Conservation (phyloP, 257 asterid genomes). For the Cordia subcordata region DNA sequence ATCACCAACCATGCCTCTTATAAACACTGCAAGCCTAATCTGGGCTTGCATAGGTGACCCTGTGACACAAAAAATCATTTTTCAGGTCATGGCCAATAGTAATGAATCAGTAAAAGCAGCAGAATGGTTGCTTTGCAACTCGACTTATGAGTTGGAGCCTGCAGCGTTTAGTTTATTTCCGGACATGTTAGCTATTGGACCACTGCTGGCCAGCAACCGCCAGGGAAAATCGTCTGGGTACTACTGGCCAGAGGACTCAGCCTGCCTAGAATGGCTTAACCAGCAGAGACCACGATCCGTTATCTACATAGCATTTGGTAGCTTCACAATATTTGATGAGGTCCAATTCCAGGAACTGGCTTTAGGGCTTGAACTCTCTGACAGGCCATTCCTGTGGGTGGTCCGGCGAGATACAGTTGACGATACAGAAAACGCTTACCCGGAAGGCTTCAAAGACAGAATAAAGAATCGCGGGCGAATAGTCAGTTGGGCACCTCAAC, state of each 20-base stretch:
- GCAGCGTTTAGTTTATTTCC: slow-evolving; percentile 31
- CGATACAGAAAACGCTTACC: slow-evolving; percentile 18
- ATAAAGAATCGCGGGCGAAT: slow-evolving; percentile 22
- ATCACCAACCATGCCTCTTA: slow-evolving; percentile 42
- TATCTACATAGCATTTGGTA: slow-evolving; percentile 55
- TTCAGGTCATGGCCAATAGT: slow-evolving; percentile 9
- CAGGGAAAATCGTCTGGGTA: slow-evolving; percentile 37
- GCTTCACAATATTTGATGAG: slow-evolving; percentile 38
- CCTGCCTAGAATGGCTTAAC: slow-evolving; percentile 48
- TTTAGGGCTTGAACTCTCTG: slow-evolving; percentile 39
- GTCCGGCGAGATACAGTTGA: slow-evolving; percentile 27
- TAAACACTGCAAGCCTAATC: slow-evolving; percentile 25
- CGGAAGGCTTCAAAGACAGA: slow-evolving; percentile 39
- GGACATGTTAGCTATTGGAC: slow-evolving; percentile 35
- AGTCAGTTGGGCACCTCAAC: slow-evolving; percentile 55
- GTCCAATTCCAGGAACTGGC: slow-evolving; percentile 53
- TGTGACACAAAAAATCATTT: slow-evolving; percentile 21
- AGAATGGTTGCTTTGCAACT: slow-evolving; percentile 45
- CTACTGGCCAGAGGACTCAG: slow-evolving; percentile 47
- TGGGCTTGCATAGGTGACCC: slow-evolving; percentile 39
- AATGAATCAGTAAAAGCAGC: slow-evolving; percentile 14
- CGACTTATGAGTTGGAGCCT: slow-evolving; percentile 39
- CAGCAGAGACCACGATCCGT: slow-evolving; percentile 37
- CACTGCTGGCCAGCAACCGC: slow-evolving; percentile 44
- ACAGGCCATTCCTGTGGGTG: slow-evolving; percentile 53